Evolutionary conservation across 2,329 filamentous ascomycete genomes (phyloP).

Genomic region (Xylariaceae sp.): DNA sequence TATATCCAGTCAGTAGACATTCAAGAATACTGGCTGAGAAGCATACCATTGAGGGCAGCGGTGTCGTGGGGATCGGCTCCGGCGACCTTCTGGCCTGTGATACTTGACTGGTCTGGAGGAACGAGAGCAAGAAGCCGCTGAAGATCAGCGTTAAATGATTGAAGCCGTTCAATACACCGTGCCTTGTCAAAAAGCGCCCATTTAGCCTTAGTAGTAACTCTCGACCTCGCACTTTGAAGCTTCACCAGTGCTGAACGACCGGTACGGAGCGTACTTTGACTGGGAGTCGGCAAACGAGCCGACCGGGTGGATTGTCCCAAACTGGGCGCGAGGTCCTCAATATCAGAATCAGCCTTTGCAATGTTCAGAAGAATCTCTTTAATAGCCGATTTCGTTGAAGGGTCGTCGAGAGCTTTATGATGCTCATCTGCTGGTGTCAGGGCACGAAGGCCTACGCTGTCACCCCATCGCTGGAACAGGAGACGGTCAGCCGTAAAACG

Average conservation of each 20-base stretch:
- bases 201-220: not conserved
- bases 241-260: not conserved
- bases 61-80: not conserved
- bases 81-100: not conserved
- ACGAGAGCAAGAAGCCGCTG: conserved; percentile 6
- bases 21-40: not conserved
- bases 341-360: too few species aligned
- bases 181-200: conserved; percentile 7
- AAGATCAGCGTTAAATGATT: not conserved
- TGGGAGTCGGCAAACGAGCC: not conserved
- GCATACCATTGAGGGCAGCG: not conserved
- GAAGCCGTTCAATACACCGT: not conserved
- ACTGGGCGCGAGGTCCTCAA: not conserved
- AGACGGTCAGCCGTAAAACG: conserved; percentile 2
- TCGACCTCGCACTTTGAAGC: not conserved
- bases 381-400: not conserved
- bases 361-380: conserved; percentile 1
- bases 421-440: not conserved
- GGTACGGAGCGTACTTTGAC: not conserved
- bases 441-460: conserved; percentile 4
- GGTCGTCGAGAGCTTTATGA: conserved; percentile 6
- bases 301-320: not conserved
- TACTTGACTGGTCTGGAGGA: not conserved
- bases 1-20: not conserved
- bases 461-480: conserved; percentile 8